A percentile compares a stretch with the other conserved stretches of the same genome.
These are phyloP conservation scores for Houttuynia cordata DNA, from an alignment of 164 flowering plant species.

Conservation along the genomic window DNA sequence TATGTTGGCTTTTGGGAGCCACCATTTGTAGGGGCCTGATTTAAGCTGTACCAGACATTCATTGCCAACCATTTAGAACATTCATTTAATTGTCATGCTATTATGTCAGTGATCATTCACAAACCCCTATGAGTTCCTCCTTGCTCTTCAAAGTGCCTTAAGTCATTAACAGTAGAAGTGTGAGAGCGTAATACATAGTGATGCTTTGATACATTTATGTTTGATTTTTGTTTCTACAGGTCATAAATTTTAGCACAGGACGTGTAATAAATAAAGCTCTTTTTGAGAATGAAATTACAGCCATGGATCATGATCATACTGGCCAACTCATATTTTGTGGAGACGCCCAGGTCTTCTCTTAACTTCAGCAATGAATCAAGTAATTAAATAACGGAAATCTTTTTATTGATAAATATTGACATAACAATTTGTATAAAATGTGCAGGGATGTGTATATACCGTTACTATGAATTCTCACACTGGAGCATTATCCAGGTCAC, in stretches of 20 bases:
- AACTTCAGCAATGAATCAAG: slow-evolving; percentile 1
- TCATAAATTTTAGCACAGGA: slow-evolving; percentile 93
- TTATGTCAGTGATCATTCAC: too few species aligned
- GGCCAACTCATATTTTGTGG: slow-evolving; percentile 94
- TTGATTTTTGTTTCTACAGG: slow-evolving; percentile 42
- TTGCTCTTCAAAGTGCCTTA: too few species aligned
- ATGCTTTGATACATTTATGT: not conserved
- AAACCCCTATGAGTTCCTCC: too few species aligned
- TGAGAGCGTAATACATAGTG: too few species aligned
- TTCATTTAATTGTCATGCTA: too few species aligned
- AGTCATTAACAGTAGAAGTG: too few species aligned
- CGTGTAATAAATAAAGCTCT: slow-evolving; percentile 44
- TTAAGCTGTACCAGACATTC: too few species aligned
- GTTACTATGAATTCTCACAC: slow-evolving; percentile 61
- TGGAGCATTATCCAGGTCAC: slow-evolving; percentile 61
- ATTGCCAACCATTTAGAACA: too few species aligned
- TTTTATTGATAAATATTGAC: not conserved
- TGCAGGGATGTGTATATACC: slow-evolving; percentile 69
- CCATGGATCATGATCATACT: slow-evolving; percentile 92
- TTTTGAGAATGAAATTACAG: slow-evolving; percentile 57
- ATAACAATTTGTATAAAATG: slow-evolving; percentile 6
- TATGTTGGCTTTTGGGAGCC: too few species aligned
- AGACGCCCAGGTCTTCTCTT: slow-evolving; percentile 49
- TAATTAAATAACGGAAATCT: not conserved
- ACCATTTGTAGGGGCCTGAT: too few species aligned